These are phyloP conservation scores for Cryptococcus maquisensis DNA, from an alignment of 1,284 basidiomycete genomes.

Conservation along the genomic window DNA sequence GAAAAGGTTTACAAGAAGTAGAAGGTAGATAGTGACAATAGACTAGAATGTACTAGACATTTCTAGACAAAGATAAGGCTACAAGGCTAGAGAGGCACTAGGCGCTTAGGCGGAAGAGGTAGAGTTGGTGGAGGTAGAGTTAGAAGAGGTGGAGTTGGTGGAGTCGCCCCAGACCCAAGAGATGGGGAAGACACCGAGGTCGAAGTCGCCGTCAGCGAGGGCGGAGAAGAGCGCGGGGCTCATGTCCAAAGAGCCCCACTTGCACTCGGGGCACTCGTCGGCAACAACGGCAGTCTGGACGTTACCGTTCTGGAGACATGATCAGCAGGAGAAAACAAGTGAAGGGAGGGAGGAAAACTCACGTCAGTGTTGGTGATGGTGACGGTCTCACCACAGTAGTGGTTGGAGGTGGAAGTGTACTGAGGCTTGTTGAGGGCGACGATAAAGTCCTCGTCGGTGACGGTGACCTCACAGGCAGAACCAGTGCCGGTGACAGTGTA, in stretches of 20 bases:
- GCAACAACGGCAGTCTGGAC: slow-evolving; percentile 61
- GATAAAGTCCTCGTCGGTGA: slow-evolving; percentile 31
- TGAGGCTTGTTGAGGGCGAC: slow-evolving; percentile 38
- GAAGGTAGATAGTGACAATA: background rate
- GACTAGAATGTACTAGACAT: too few species aligned
- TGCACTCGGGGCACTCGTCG: slow-evolving; percentile 50
- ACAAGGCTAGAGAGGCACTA: too few species aligned
- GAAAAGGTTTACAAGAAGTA: slow-evolving; percentile 1
- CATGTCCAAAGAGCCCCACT: slow-evolving; percentile 51
- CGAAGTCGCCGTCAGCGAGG: slow-evolving; percentile 33
- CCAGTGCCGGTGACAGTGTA: slow-evolving; percentile 33
- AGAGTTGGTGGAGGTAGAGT: background rate
- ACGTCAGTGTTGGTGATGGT: slow-evolving; percentile 58
- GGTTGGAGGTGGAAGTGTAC: slow-evolving; percentile 27
- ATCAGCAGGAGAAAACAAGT: background rate
- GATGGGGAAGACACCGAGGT: slow-evolving; percentile 44
- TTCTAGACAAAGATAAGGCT: too few species aligned
- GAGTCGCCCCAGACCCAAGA: slow-evolving; percentile 12
- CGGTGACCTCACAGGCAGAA: slow-evolving; percentile 33
- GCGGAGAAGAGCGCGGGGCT: slow-evolving; percentile 48
- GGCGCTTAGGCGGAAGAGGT: background rate
- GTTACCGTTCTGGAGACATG: slow-evolving; percentile 51
- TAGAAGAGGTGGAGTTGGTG: background rate
- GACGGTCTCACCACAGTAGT: slow-evolving; percentile 59
- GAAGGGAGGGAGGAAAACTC: background rate